Evolutionary conservation across 2,329 filamentous ascomycete genomes (phyloP), one percentile per base, ranked within the genome.

Genomic region (Anthostomella pinea): DNA sequence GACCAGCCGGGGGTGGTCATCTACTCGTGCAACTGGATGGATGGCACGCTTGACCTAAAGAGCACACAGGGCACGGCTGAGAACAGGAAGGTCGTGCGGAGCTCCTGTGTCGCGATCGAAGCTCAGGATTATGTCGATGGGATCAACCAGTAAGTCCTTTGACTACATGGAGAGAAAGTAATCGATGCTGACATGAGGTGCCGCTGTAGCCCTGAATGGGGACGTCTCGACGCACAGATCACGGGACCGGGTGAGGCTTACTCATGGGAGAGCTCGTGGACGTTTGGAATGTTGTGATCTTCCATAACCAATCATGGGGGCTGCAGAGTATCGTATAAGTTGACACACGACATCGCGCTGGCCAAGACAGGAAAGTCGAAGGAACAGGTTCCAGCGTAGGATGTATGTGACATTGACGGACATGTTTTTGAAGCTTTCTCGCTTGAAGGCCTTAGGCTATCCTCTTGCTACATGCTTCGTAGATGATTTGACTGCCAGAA

Each of bases 91-190:
- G 70, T 79, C 6, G 65, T 67, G 37, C 59, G 83, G 57, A 83
- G 81, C 53, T 83, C 81, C 14, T 89, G 84, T 55, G 58, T 88
- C 6, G 85, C 87, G 20, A 78, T 89, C 56, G 85, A 89, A 64
- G 80, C 85, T 3, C 79, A 88, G 59, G 83, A 85, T 56, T 89
- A 80, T 69, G 85, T 86, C 41, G 83, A 88, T 57, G 84, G 76
- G 3, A 85, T 89, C 61, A 89, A 88, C 58, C 74, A 85, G 68
- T 71, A 54, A 59, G 68, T 31, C 15, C 16, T 23, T 22, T 31
- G 15, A 14, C 29, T 20, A 7, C 32, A 24, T 26, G 34, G 41
- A 22, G 15, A 35, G 13, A 23, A 23, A 13, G 27, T 16, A 20
- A 23, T 13, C 9, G 6, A 26, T 23, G 33, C 51, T 57, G 39